A percentile compares a stretch with the other conserved stretches of the same genome.
Conservation (phyloP, 371 early-diverging fungal species). For the Saksenaea vasiformis region DNA sequence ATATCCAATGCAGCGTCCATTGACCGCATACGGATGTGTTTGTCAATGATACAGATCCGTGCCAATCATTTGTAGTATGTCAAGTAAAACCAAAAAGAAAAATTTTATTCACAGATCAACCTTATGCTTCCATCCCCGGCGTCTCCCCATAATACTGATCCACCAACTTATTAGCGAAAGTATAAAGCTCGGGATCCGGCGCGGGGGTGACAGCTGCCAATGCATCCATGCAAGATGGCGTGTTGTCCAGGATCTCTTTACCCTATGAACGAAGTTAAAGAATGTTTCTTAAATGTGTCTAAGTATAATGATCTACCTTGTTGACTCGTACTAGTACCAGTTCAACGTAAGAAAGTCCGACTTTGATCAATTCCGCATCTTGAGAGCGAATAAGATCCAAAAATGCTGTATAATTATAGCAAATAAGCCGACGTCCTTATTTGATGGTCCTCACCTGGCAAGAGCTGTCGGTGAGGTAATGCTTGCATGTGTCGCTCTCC, state of each 20-base stretch:
- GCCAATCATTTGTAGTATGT: too few relatives aligned
- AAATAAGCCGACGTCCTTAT: background rate
- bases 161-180: conserved; percentile 23
- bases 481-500: conserved; percentile 47
- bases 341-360: conserved; percentile 52
- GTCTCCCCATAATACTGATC: conserved; percentile 24
- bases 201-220: conserved; percentile 23
- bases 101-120: background rate
- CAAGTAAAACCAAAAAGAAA: background rate
- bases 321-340: conserved; percentile 37
- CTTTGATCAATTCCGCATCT: conserved; percentile 43
- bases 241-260: conserved; percentile 21
- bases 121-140: conserved; percentile 7
- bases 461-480: conserved; percentile 47
- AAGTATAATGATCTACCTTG: conserved; percentile 9
- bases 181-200: conserved; percentile 27
- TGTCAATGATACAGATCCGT: too few relatives aligned
- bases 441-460: conserved; percentile 37
- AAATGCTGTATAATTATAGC: conserved; percentile 22
- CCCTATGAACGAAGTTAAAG: conserved; percentile 9
- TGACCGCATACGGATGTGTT: too few relatives aligned
- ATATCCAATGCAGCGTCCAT: too few relatives aligned
- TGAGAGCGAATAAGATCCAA: conserved; percentile 55
- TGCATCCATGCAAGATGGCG: conserved; percentile 19
- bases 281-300: background rate